A percentile compares a stretch with the other conserved stretches of the same genome.
These are phyloP conservation scores for Ceratobasidium sp. DNA, from an alignment of 1,284 basidiomycete species.

Conservation along the genomic window DNA sequence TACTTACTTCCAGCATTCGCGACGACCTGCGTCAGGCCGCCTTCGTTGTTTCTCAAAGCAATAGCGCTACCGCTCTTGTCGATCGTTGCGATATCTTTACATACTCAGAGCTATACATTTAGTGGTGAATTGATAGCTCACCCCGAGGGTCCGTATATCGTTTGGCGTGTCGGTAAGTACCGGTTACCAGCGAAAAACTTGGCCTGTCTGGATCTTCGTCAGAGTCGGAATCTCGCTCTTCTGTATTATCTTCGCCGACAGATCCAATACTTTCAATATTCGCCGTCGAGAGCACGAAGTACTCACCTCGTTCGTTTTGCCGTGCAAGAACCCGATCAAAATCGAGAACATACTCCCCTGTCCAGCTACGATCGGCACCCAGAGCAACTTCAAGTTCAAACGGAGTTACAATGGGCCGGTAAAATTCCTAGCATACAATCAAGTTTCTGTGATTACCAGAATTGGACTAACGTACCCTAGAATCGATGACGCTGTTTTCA, in stretches of 20 bases:
- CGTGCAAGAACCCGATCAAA: slow-evolving; percentile 71
- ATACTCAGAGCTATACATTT: neutral
- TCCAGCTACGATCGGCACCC: slow-evolving; percentile 69
- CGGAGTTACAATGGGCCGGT: slow-evolving; percentile 91
- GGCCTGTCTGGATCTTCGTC: slow-evolving; percentile 63
- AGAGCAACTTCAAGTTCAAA: slow-evolving; percentile 90
- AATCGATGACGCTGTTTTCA: slow-evolving; percentile 89
- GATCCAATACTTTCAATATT: neutral
- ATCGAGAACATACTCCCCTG: slow-evolving; percentile 80
- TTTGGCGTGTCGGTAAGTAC: slow-evolving; percentile 81
- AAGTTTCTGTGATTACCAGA: neutral
- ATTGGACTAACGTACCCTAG: slow-evolving; percentile 60
- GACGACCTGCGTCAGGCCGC: slow-evolving; percentile 59
- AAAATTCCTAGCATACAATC: slow-evolving; percentile 70
- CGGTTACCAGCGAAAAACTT: slow-evolving; percentile 85
- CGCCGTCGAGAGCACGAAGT: neutral
- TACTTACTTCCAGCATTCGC: slow-evolving; percentile 75
- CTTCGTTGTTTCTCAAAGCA: slow-evolving; percentile 69
- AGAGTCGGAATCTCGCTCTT: slow-evolving; percentile 42
- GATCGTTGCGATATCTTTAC: slow-evolving; percentile 12
- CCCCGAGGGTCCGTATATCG: slow-evolving; percentile 57
- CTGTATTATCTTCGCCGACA: slow-evolving; percentile 32
- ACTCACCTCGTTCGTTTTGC: slow-evolving; percentile 31
- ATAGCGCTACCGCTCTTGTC: slow-evolving; percentile 50
- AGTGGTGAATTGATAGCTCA: slow-evolving; percentile 7